Conservation (phyloP, 306 rosid species). For the Rosa persica region DNA sequence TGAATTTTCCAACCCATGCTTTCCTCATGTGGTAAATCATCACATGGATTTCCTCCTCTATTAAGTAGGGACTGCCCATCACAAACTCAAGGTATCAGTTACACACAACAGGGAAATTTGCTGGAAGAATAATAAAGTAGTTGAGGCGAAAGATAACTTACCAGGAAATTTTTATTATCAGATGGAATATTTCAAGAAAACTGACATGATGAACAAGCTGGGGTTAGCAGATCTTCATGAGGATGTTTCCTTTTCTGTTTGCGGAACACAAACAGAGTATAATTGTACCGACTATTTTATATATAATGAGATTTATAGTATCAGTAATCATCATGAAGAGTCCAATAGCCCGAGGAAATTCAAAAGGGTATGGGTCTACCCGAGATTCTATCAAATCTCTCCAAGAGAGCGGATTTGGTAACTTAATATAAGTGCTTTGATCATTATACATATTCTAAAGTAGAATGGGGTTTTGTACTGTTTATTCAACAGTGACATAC, state of each 20-base stretch:
- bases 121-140: not conserved
- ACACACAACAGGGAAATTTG: not conserved
- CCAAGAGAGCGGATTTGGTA: constrained; percentile 25
- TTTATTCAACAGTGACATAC: no score
- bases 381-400: constrained; percentile 19
- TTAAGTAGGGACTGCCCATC: no score
- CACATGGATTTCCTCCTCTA: no score
- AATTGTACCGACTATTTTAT: not conserved
- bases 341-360: not conserved
- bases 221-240: not conserved
- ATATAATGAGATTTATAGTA: not conserved
- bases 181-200: not conserved
- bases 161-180: not conserved
- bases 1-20: no score
- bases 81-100: not conserved
- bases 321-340: not conserved
- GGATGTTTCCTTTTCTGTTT: not conserved
- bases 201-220: not conserved
- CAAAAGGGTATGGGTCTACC: constrained; percentile 42
- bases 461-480: no score
- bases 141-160: no score
- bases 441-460: no score
- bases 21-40: no score
- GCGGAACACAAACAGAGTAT: constrained; percentile 2
- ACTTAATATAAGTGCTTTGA: not conserved